Evolutionary conservation across 1,284 basidiomycete genomes (phyloP).

Genomic region (Pseudozyma sp.): DNA sequence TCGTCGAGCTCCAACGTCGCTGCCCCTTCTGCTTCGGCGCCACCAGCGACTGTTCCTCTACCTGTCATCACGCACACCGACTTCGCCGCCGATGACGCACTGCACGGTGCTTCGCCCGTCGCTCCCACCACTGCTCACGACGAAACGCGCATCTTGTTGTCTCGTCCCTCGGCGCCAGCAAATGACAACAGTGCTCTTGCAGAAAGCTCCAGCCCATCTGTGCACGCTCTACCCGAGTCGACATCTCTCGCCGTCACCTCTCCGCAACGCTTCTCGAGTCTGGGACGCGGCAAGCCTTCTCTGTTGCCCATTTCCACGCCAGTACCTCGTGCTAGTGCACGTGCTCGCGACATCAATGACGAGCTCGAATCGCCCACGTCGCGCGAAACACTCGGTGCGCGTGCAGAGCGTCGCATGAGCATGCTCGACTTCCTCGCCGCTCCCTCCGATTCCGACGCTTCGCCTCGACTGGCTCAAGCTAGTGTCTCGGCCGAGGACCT

Average conservation of each 20-base stretch:
- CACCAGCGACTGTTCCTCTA: background rate
- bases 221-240: slow-evolving; percentile 2
- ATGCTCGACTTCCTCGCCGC: slow-evolving; percentile 48
- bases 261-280: slow-evolving; percentile 32
- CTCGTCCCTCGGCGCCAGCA: background rate
- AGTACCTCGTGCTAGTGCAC: slow-evolving; percentile 8
- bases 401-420: slow-evolving; percentile 38
- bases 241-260: slow-evolving; percentile 19
- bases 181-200: background rate
- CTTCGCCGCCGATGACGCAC: background rate
- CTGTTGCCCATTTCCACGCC: background rate
- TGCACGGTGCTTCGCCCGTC: background rate
- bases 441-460: slow-evolving; percentile 1
- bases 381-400: slow-evolving; percentile 4
- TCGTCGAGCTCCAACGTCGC: no score
- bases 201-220: background rate
- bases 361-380: slow-evolving; percentile 25
- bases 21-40: no score
- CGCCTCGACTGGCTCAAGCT: slow-evolving; percentile 11
- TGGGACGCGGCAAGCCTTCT: slow-evolving; percentile 8
- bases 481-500: slow-evolving; percentile 36
- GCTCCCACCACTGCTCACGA: background rate
- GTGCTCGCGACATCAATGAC: slow-evolving; percentile 29
- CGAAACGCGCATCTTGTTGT: no score
- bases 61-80: slow-evolving; percentile 9